Conservation (phyloP, 768 basidiomycete species). For the Phylloporus arenicola region DNA sequence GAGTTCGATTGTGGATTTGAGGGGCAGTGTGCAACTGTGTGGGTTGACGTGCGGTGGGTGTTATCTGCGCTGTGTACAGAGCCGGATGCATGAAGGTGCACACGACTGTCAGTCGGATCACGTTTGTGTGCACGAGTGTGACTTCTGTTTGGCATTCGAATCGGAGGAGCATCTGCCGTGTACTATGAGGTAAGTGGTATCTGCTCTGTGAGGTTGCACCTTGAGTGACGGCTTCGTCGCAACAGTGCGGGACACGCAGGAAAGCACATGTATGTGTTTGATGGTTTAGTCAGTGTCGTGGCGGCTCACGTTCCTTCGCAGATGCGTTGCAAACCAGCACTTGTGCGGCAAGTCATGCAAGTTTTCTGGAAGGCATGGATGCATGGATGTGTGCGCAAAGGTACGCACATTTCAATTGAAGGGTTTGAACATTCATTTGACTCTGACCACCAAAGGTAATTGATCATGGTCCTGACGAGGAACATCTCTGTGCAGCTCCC, state of each 20-base stretch:
- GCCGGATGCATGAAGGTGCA: slow-evolving; percentile 38
- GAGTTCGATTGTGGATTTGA: slow-evolving; percentile 40
- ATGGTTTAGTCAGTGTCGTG: rapidly evolving
- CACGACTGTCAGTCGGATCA: slow-evolving; percentile 53
- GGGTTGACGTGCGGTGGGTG: slow-evolving; percentile 43
- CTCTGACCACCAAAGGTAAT: slow-evolving; percentile 32
- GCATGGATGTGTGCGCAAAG: slow-evolving; percentile 48
- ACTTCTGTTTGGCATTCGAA: slow-evolving; percentile 32
- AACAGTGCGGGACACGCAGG: slow-evolving; percentile 55
- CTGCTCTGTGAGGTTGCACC: neutral
- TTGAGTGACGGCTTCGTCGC: neutral
- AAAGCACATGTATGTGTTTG: slow-evolving; percentile 43
- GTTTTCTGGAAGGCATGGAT: slow-evolving; percentile 44
- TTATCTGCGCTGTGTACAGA: slow-evolving; percentile 43
- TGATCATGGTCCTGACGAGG: slow-evolving; percentile 42
- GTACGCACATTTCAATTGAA: slow-evolving; percentile 21
- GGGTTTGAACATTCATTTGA: neutral
- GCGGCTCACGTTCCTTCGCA: slow-evolving; percentile 16
- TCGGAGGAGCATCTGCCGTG: slow-evolving; percentile 34
- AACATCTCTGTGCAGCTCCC: slow-evolving; percentile 49
- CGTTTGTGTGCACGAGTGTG: slow-evolving; percentile 39
- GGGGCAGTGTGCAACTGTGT: slow-evolving; percentile 45
- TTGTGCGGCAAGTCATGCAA: slow-evolving; percentile 51
- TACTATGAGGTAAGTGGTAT: slow-evolving; percentile 40
- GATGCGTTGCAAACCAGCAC: slow-evolving; percentile 49